Percentiles rank a stretch among this genome's conserved stretches.
phyloP scores from a whole-genome alignment of 345 rosid genomes.

The Psidium friedrichsthalianum region DNA sequence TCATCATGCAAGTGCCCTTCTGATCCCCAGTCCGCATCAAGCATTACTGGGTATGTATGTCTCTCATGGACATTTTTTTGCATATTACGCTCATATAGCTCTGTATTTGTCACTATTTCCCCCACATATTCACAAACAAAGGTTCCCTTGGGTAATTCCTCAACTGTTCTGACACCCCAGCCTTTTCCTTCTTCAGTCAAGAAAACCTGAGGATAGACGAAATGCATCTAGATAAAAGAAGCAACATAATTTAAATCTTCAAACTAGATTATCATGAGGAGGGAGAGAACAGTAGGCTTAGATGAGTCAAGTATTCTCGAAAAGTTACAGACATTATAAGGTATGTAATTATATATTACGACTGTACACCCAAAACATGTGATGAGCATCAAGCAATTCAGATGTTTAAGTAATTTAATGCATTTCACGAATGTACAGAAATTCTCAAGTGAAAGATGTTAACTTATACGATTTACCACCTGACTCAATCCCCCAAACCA shows the following conservation, averaged over 20 bases:
- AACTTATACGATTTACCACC: not conserved
- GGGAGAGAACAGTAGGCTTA: not conserved
- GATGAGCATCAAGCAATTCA: not conserved
- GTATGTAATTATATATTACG: not conserved
- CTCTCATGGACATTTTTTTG: conserved; percentile 17
- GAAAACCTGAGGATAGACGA: conserved; percentile 39
- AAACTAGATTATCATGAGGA: not conserved
- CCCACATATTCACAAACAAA: conserved; percentile 86
- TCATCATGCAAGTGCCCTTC: conserved; percentile 34
- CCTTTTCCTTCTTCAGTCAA: conserved; percentile 59
- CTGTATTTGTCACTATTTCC: conserved; percentile 64
- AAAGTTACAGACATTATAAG: not conserved
- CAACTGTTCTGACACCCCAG: conserved; percentile 74
- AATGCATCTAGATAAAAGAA: not conserved
- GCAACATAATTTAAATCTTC: not conserved
- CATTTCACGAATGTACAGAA: not conserved
- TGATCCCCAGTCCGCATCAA: conserved; percentile 87
- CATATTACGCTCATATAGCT: conserved; percentile 41
- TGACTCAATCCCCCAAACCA: not conserved
- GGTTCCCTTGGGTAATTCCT: conserved; percentile 63
- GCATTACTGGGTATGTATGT: conserved; percentile 42
- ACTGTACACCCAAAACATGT: not conserved
- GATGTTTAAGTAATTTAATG: not conserved
- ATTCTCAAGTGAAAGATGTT: not conserved
- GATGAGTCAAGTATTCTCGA: not conserved